Percentiles rank a stretch among this genome's conserved stretches.
Conservation (phyloP, 2,329 filamentous ascomycete species). For the Dactylellina parvicollis region DNA sequence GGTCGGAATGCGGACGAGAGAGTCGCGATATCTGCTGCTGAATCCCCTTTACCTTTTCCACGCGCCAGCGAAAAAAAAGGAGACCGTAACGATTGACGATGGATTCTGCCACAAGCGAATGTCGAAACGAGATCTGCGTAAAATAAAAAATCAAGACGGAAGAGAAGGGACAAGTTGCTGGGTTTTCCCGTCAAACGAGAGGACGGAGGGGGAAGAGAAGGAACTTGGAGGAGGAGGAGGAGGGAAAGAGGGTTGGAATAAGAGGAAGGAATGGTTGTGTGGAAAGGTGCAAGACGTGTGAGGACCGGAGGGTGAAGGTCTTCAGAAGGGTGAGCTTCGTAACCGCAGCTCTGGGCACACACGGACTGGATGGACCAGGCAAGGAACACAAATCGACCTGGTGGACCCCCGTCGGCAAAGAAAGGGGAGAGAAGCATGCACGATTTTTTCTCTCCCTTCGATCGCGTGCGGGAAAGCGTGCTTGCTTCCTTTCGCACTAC, state of each 20-base stretch:
- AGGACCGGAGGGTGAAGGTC: background rate
- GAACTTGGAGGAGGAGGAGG: slow-evolving; percentile 45
- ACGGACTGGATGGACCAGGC: slow-evolving; percentile 38
- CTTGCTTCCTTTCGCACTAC: background rate
- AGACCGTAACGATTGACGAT: slow-evolving; percentile 41
- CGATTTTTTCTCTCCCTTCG: slow-evolving; percentile 30
- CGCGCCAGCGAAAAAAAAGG: slow-evolving; percentile 49
- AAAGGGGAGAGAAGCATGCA: slow-evolving; percentile 52
- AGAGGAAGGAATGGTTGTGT: slow-evolving; percentile 38
- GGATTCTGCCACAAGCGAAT: slow-evolving; percentile 41
- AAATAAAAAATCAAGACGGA: slow-evolving; percentile 25
- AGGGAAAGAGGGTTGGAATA: slow-evolving; percentile 47
- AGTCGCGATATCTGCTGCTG: slow-evolving; percentile 17
- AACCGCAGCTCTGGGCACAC: slow-evolving; percentile 38
- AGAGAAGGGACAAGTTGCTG: slow-evolving; percentile 30
- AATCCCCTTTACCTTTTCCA: slow-evolving; percentile 52
- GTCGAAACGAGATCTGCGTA: slow-evolving; percentile 51
- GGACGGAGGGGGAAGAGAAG: slow-evolving; percentile 50
- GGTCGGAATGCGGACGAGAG: slow-evolving; percentile 38
- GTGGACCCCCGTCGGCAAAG: slow-evolving; percentile 38
- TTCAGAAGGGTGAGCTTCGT: slow-evolving; percentile 27
- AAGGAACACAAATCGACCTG: slow-evolving; percentile 14
- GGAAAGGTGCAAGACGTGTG: slow-evolving; percentile 5
- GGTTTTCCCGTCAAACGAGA: slow-evolving; percentile 51
- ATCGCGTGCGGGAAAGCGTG: slow-evolving; percentile 33